Conservation (phyloP, 345 rosid genomes). For the Ceriops tagal region DNA sequence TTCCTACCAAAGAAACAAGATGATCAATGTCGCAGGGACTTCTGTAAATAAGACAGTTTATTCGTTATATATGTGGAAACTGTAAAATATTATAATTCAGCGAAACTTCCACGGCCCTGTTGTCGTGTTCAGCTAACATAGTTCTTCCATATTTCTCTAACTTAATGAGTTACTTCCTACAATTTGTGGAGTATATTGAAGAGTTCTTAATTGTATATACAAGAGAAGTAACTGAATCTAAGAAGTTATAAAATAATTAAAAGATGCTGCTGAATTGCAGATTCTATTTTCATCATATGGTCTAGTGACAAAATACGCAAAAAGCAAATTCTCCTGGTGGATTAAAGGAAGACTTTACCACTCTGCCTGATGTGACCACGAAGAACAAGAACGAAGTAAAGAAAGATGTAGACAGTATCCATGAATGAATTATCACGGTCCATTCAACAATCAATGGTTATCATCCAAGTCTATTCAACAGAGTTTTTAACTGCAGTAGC, state of each 20-base stretch:
- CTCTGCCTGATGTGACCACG: neutral
- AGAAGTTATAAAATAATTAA: neutral
- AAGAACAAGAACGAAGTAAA: neutral
- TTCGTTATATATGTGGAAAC: constrained; percentile 5
- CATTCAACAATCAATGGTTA: constrained; percentile 25
- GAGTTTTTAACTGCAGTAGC: constrained; percentile 25
- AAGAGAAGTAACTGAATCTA: neutral
- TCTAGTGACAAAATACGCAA: neutral
- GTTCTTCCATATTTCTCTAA: neutral
- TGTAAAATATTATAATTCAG: constrained; percentile 13
- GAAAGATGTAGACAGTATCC: neutral
- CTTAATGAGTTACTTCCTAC: neutral
- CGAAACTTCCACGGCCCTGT: constrained; percentile 5
- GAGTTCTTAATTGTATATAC: neutral
- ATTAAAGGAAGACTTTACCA: too few species aligned
- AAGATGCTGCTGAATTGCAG: neutral
- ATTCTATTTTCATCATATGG: too few species aligned
- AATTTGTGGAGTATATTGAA: too few species aligned
- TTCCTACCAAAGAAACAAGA: neutral
- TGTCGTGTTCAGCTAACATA: neutral
- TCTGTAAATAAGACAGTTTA: neutral
- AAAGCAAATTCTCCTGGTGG: neutral
- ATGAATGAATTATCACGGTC: constrained; percentile 5
- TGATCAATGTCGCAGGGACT: neutral
- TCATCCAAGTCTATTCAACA: constrained; percentile 12